Evolutionary conservation across 108 stramenopile genomes (phyloP).

Genomic region (Aurantiochytrium sp.): DNA sequence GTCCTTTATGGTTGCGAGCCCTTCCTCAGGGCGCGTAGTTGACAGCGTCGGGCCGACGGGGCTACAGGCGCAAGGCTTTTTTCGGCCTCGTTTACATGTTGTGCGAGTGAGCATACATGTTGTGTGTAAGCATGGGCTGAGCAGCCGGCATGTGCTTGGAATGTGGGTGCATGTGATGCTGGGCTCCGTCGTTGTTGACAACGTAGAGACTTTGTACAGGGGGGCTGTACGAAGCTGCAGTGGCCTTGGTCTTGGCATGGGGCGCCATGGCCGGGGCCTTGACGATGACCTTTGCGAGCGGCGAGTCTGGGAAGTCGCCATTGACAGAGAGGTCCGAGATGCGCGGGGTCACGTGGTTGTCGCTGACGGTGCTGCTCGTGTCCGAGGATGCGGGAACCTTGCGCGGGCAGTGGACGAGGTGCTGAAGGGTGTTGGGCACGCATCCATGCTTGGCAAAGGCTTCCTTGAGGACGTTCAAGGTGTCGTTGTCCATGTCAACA

Average conservation of each 20-base stretch:
- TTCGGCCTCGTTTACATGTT: too few species aligned
- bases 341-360: neutral
- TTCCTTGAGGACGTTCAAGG: neutral
- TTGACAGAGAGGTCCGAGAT: neutral
- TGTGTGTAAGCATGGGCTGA: too few species aligned
- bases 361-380: neutral
- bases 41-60: too few species aligned
- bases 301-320: neutral
- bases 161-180: neutral
- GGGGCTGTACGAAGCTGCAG: neutral
- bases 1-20: too few species aligned
- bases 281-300: neutral
- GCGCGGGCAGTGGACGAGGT: neutral
- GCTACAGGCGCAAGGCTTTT: too few species aligned
- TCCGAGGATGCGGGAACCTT: neutral
- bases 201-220: neutral
- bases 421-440: neutral
- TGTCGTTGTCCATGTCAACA: neutral
- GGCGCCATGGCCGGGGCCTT: neutral
- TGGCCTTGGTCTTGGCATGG: neutral
- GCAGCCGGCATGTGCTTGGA: neutral
- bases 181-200: neutral
- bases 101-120: too few species aligned
- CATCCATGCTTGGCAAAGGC: slow-evolving; percentile 14
- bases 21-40: too few species aligned